Conservation (phyloP, 352 stramenopile genomes). For the Globisporangium heterothallicum region DNA sequence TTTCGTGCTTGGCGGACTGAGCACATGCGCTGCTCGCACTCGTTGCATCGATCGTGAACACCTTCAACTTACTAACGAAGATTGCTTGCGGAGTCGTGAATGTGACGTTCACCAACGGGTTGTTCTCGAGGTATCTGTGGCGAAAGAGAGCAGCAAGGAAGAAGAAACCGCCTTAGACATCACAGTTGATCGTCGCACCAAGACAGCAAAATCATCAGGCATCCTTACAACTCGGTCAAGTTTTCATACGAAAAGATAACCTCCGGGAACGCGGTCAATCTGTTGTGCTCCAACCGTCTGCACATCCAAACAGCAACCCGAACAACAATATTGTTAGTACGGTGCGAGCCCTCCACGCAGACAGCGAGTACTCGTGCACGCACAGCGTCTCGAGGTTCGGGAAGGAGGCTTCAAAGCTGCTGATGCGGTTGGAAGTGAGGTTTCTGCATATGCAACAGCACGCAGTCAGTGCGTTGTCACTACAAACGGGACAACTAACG, state of each 20-base stretch:
- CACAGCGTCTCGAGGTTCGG: neutral
- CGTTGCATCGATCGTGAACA: conserved; percentile 3
- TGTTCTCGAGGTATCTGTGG: conserved; percentile 1
- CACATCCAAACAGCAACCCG: neutral
- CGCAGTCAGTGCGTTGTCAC: neutral
- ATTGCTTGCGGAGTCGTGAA: neutral
- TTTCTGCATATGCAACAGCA: neutral
- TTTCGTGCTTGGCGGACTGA: neutral
- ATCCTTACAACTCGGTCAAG: too few relatives aligned
- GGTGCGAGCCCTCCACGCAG: too few relatives aligned
- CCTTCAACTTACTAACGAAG: neutral
- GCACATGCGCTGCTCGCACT: conserved; percentile 1
- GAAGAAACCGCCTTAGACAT: neutral
- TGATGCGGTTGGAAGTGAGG: neutral
- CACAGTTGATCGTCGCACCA: neutral
- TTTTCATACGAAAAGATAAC: too few relatives aligned
- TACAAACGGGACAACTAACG: neutral
- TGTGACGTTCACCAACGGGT: neutral
- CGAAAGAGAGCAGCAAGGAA: neutral
- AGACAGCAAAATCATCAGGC: neutral
- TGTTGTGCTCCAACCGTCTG: too few relatives aligned
- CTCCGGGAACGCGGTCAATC: too few relatives aligned
- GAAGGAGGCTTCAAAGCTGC: conserved; percentile 3
- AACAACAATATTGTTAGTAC: too few relatives aligned
- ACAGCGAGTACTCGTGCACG: neutral